phyloP scores from a whole-genome alignment of 2,329 filamentous ascomycete species.

The Fusarium decemcellulare region DNA sequence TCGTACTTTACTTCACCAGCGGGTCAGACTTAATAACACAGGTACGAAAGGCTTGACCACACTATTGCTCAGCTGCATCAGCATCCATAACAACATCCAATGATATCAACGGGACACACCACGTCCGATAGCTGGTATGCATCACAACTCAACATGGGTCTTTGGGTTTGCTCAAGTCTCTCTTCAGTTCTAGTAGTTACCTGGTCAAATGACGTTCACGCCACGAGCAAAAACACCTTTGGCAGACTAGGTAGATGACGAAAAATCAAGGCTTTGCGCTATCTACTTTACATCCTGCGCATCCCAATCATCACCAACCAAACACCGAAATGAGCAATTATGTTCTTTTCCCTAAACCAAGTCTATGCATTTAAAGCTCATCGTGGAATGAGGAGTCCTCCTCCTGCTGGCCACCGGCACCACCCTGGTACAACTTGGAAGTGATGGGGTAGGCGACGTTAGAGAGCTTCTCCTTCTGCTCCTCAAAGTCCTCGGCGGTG shows the following conservation, averaged over 20 bases:
- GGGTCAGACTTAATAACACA: too few relatives aligned
- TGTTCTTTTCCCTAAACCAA: conserved; percentile 46
- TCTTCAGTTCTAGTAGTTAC: too few relatives aligned
- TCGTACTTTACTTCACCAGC: too few relatives aligned
- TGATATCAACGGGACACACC: too few relatives aligned
- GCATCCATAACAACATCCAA: too few relatives aligned
- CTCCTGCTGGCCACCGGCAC: conserved; percentile 71
- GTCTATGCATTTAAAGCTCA: conserved; percentile 77
- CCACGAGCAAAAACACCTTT: too few relatives aligned
- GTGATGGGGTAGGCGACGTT: conserved; percentile 98
- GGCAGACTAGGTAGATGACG: background rate
- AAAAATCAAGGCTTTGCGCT: conserved; percentile 46
- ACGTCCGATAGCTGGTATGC: too few relatives aligned
- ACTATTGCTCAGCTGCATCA: too few relatives aligned
- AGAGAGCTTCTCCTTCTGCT: conserved; percentile 99
- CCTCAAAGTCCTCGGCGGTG: conserved; percentile 94
- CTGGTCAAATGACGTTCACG: too few relatives aligned
- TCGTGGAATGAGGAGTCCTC: conserved; percentile 82
- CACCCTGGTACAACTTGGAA: conserved; percentile 90
- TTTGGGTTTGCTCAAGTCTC: too few relatives aligned
- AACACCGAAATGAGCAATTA: conserved; percentile 48
- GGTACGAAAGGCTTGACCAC: too few relatives aligned
- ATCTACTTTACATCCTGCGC: conserved; percentile 51
- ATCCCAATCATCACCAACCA: conserved; percentile 44
- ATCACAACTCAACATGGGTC: too few relatives aligned